phyloP scores from a whole-genome alignment of 78 protist genomes.

The Dictyostelium capitatum region DNA sequence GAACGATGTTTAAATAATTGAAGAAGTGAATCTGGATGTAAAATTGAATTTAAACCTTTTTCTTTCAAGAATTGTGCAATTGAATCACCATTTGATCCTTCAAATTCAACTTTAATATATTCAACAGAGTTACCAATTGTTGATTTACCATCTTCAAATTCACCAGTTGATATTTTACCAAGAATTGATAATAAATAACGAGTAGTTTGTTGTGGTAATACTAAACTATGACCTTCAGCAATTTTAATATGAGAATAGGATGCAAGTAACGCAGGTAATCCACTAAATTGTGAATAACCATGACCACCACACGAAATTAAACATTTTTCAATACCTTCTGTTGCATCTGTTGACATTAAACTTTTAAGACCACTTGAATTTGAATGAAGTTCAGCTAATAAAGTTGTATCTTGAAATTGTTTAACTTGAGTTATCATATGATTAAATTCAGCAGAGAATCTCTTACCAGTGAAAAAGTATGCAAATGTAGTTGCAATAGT shows the following conservation, averaged over 20 bases:
- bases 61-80: slow-evolving; percentile 12
- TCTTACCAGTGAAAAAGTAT: slow-evolving; percentile 22
- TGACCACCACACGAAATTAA: slow-evolving; percentile 92
- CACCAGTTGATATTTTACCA: background rate
- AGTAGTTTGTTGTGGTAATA: slow-evolving; percentile 83
- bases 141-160: background rate
- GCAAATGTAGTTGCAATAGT: slow-evolving; percentile 57
- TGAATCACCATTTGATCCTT: background rate
- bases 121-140: slow-evolving; percentile 23
- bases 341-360: slow-evolving; percentile 41
- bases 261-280: slow-evolving; percentile 39
- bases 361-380: slow-evolving; percentile 90
- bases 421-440: slow-evolving; percentile 14
- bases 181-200: slow-evolving; percentile 63
- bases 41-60: background rate
- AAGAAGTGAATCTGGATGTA: slow-evolving; percentile 7
- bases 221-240: slow-evolving; percentile 83
- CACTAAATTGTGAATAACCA: slow-evolving; percentile 83
- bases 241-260: slow-evolving; percentile 20
- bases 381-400: slow-evolving; percentile 88
- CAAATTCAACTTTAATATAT: slow-evolving; percentile 1
- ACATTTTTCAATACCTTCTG: slow-evolving; percentile 81
- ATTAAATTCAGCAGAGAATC: background rate
- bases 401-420: slow-evolving; percentile 1
- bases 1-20: slow-evolving; percentile 52